Evolutionary conservation across 306 rosid genomes (phyloP).

Genomic region (Ormosia semicastrata): DNA sequence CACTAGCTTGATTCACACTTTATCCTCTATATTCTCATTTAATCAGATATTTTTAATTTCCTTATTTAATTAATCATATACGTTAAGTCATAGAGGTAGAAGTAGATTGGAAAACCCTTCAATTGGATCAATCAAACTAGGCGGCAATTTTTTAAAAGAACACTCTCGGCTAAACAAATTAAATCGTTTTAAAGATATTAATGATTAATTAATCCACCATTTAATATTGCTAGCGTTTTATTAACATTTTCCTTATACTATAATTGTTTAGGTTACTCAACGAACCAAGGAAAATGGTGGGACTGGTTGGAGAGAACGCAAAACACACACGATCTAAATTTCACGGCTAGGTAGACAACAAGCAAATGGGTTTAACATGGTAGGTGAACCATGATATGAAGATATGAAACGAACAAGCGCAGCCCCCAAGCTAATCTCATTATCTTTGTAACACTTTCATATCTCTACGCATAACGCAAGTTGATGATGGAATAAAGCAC

Average conservation of each 20-base stretch:
- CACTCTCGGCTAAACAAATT: not conserved
- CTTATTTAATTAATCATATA: not conserved
- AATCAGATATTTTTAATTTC: not conserved
- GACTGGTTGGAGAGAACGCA: conserved; percentile 27
- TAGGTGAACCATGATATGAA: conserved; percentile 33
- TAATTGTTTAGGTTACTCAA: not conserved
- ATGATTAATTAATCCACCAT: not conserved
- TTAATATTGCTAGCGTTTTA: not conserved
- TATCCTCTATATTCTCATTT: not conserved
- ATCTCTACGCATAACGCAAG: conserved; percentile 52
- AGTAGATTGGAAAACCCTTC: not conserved
- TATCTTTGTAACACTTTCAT: conserved; percentile 27
- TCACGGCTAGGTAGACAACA: conserved; percentile 31
- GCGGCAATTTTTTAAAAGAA: not conserved
- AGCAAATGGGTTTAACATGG: conserved; percentile 26
- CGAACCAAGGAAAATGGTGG: conserved; percentile 25
- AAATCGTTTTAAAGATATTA: not conserved
- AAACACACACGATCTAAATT: conserved; percentile 28
- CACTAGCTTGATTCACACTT: not conserved
- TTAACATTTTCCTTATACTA: not conserved
- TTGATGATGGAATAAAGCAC: conserved; percentile 40
- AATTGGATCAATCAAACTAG: not conserved
- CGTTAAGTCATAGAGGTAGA: not conserved
- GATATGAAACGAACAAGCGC: conserved; percentile 7
- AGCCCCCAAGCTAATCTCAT: not conserved